phyloP scores from a whole-genome alignment of 306 rosid genomes.

The Citrullus colocynthis region DNA sequence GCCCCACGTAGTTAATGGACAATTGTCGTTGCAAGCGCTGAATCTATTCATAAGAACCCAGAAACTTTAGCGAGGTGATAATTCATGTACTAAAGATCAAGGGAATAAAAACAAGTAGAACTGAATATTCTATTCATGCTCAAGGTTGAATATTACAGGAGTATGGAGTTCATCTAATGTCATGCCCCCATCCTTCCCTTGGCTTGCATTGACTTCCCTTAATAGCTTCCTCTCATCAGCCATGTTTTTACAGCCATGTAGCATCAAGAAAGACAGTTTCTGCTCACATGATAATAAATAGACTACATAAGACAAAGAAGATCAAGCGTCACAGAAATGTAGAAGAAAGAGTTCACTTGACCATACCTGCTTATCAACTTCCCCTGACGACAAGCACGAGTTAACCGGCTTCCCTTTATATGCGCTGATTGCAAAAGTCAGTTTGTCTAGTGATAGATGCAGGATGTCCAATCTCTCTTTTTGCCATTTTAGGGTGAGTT shows the following conservation, averaged over 20 bases:
- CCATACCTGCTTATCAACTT: conserved; percentile 12
- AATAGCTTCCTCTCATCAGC: conserved; percentile 20
- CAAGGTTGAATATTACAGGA: background rate
- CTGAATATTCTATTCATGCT: background rate
- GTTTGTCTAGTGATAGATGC: conserved; percentile 11
- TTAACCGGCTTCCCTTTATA: background rate
- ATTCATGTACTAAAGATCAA: background rate
- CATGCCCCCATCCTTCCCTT: background rate
- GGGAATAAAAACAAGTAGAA: background rate
- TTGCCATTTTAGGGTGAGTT: background rate
- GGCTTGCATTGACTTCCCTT: conserved; percentile 11
- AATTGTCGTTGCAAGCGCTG: background rate
- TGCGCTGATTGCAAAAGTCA: conserved; percentile 13
- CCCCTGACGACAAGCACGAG: conserved; percentile 5
- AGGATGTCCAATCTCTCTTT: background rate
- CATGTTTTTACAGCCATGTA: conserved; percentile 14
- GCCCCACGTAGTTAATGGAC: background rate
- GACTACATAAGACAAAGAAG: background rate
- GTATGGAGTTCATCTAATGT: background rate
- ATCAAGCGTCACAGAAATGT: background rate
- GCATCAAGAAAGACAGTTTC: conserved; percentile 18
- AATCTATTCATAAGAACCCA: background rate
- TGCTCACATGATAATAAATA: background rate
- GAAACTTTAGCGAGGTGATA: background rate
- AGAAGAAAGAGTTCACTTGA: background rate